These are phyloP conservation scores for Calonectria montana DNA, from an alignment of 2,329 filamentous ascomycete species.

Conservation along the genomic window DNA sequence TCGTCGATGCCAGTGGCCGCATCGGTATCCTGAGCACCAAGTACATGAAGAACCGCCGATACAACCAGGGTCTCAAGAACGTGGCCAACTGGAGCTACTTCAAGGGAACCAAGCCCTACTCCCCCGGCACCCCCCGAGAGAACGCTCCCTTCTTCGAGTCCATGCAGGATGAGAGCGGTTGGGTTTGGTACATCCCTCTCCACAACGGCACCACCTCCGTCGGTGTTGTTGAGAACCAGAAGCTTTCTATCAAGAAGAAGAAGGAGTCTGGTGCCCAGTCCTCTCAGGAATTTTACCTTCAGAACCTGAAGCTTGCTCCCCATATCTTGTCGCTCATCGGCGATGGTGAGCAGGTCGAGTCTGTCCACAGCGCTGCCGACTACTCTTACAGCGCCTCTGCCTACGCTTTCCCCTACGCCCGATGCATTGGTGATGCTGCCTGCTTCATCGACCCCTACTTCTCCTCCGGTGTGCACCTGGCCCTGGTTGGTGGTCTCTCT, in stretches of 20 bases:
- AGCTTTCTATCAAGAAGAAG: conserved; percentile 50
- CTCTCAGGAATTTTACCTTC: conserved; percentile 47
- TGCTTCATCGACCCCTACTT: conserved; percentile 63
- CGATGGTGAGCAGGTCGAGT: conserved; percentile 46
- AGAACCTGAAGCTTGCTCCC: conserved; percentile 49
- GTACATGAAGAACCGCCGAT: conserved; percentile 60
- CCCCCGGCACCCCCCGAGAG: conserved; percentile 48
- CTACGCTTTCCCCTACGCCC: conserved; percentile 54
- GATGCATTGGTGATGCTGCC: conserved; percentile 59
- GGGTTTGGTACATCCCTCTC: conserved; percentile 62
- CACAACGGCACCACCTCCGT: conserved; percentile 58
- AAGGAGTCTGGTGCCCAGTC: conserved; percentile 31
- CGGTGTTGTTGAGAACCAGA: conserved; percentile 56
- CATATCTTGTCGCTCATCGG: conserved; percentile 44
- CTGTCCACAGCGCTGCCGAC: conserved; percentile 57
- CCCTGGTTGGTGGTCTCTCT: conserved; percentile 55
- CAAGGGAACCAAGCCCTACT: conserved; percentile 49
- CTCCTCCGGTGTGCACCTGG: conserved; percentile 60
- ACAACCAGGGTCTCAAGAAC: conserved; percentile 61
- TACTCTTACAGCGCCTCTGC: conserved; percentile 58
- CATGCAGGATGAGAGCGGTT: conserved; percentile 57
- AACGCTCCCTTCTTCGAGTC: conserved; percentile 58
- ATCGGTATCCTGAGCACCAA: conserved; percentile 58
- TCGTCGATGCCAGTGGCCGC: conserved; percentile 62
- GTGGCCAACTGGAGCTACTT: conserved; percentile 63